Evolutionary conservation across 768 basidiomycete genomes (phyloP), one percentile per base, ranked within the genome.

Genomic region (Pisolithus marmoratus): DNA sequence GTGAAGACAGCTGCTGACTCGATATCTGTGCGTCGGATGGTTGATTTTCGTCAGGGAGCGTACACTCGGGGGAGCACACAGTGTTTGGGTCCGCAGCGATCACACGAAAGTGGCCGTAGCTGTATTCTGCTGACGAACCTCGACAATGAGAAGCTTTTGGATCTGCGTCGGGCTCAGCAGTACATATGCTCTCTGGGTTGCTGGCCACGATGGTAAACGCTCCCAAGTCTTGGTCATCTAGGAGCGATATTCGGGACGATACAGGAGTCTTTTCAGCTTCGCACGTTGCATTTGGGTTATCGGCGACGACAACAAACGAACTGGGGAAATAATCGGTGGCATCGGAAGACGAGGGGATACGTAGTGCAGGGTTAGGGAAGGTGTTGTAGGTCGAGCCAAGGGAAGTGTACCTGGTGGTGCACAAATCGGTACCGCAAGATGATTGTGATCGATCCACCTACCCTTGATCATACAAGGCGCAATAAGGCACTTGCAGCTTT

Each of bases 351-450:
- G 48, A 50, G 27, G 23, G 49, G 26, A 72, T 51, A 42, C 65
- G 72, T 3, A 97, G 80, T 1, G 90, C 84, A 2, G 95, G 94
- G 61, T 98, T 98, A 0, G 85, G 93, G 64, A 85, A 87, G 0
- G 96, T 98, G 70, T 98, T 96, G 70, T 82, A 90, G 8, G 88
- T 93, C 11, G 94, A 96, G 17, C 96, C 95, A 19, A 99, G 81
- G 5, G 95, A 97, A 2, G 96, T 99, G 69, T 95, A 99, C n/a
- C 94, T 95, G 56, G 45, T 6, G 38, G 20, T 20, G 41, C 12
- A 29, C 34, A 5, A 15, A 34, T 15, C 55, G 38, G 42, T 31
- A 34, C 26, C 26, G 8, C 26, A 34, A 12, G 14, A 34, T 34
- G 22, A 38, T 20, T 3, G 46, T 43, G 20, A 45, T 34, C 4